These are phyloP conservation scores for Raphidocelis subcapitata DNA, from an alignment of 139 green algal species.

Conservation along the genomic window DNA sequence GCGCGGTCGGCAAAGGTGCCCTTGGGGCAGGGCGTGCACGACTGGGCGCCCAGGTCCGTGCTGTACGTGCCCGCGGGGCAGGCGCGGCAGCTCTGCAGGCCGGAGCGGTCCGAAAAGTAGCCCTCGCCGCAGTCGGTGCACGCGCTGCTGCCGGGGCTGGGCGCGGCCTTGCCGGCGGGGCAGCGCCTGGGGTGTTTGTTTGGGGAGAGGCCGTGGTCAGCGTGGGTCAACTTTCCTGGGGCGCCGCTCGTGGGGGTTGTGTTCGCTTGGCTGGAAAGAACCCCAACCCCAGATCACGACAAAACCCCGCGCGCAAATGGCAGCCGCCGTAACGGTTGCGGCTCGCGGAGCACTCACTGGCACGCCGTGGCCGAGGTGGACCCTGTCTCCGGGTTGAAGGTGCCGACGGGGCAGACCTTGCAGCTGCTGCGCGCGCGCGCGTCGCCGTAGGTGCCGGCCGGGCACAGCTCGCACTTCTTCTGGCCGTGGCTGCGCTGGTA, in stretches of 20 bases:
- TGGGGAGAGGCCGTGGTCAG: no score
- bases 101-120: constrained; percentile 17
- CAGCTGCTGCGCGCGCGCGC: constrained; percentile 9
- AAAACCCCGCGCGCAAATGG: no score
- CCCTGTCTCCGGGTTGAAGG: constrained; percentile 15
- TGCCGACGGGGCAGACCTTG: constrained; percentile 29
- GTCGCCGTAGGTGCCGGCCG: constrained; percentile 22
- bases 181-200: constrained; percentile 16
- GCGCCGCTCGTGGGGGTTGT: no score
- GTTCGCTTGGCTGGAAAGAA: no score
- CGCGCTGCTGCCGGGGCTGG: not conserved
- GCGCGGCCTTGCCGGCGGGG: constrained; percentile 13
- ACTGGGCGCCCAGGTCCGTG: not conserved
- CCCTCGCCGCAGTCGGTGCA: constrained; percentile 24
- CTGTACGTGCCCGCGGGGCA: constrained; percentile 18
- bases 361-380: constrained; percentile 14
- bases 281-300: no score
- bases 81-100: constrained; percentile 13
- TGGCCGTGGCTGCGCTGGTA: constrained; percentile 18
- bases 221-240: no score
- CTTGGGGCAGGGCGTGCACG: constrained; percentile 21
- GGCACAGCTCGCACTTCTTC: constrained; percentile 10
- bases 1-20: constrained; percentile 20
- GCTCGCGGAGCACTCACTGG: constrained; percentile 18
- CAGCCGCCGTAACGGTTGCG: no score